Evolutionary conservation across 345 rosid species (phyloP).

Genomic region (Bruguiera parviflora): DNA sequence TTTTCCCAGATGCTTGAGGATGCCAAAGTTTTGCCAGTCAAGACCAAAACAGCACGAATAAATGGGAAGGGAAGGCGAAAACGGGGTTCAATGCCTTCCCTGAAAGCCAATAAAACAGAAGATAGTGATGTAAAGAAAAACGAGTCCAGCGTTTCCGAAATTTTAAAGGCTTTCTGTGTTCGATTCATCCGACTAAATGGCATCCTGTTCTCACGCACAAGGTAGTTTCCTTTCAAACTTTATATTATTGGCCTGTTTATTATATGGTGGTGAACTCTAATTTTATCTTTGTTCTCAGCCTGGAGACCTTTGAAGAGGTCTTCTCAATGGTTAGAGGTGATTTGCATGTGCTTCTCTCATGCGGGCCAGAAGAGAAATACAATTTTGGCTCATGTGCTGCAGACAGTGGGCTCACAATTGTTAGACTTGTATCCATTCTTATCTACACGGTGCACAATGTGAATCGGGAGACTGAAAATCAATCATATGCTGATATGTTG

Average conservation of each 20-base stretch:
- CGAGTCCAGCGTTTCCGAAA: slow-evolving; percentile 39
- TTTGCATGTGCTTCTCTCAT: slow-evolving; percentile 59
- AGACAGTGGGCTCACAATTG: slow-evolving; percentile 64
- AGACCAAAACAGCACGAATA: slow-evolving; percentile 15
- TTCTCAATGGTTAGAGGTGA: slow-evolving; percentile 58
- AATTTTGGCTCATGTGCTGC: slow-evolving; percentile 63
- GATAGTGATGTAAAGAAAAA: slow-evolving; percentile 43
- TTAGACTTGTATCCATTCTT: slow-evolving; percentile 65
- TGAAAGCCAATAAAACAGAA: slow-evolving; percentile 47
- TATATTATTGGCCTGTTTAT: slow-evolving; percentile 4
- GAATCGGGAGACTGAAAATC: slow-evolving; percentile 68
- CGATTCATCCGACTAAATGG: slow-evolving; percentile 86
- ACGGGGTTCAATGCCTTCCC: slow-evolving; percentile 43
- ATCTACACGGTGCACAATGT: slow-evolving; percentile 68
- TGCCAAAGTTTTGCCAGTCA: slow-evolving; percentile 6
- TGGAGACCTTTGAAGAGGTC: slow-evolving; percentile 85
- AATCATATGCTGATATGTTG: slow-evolving; percentile 82
- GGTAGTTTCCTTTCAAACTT: slow-evolving; percentile 38
- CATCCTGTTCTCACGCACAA: slow-evolving; percentile 83
- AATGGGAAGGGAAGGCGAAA: slow-evolving; percentile 64
- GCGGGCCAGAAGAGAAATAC: slow-evolving; percentile 52
- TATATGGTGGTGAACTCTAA: background rate
- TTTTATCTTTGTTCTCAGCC: slow-evolving; percentile 34
- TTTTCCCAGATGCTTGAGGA: slow-evolving; percentile 56
- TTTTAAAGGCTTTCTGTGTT: slow-evolving; percentile 54